These are phyloP conservation scores for Hypoxylon sp. DNA, from an alignment of 2,329 filamentous ascomycete genomes.

Conservation along the genomic window DNA sequence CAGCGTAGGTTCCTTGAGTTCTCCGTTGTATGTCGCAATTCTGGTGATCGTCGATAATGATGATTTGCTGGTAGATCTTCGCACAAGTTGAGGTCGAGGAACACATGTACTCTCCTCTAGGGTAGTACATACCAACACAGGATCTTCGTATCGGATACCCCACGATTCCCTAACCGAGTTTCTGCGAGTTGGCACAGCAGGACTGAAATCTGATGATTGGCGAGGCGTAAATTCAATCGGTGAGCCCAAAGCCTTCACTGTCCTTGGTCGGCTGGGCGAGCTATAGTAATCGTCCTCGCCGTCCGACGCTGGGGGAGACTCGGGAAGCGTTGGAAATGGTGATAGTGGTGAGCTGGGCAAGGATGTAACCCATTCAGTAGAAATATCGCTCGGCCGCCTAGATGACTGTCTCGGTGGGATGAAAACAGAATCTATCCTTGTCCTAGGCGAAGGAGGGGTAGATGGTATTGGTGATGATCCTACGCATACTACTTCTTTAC, in stretches of 20 bases:
- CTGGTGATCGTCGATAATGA: constrained; percentile 42
- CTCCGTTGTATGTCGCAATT: constrained; percentile 44
- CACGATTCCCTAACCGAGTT: constrained; percentile 40
- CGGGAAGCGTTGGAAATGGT: constrained; percentile 12
- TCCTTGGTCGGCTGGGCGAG: constrained; percentile 24
- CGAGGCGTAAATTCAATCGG: constrained; percentile 22
- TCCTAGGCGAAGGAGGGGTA: constrained; percentile 24
- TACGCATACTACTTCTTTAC: constrained; percentile 25
- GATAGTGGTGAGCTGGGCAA: constrained; percentile 27
- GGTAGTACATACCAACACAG: not conserved
- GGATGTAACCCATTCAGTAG: constrained; percentile 25
- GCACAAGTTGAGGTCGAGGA: constrained; percentile 32
- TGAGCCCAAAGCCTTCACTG: constrained; percentile 27
- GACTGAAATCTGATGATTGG: constrained; percentile 12
- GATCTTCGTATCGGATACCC: constrained; percentile 39
- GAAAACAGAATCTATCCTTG: constrained; percentile 1
- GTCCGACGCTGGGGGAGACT: constrained; percentile 38
- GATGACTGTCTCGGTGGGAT: constrained; percentile 5
- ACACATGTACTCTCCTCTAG: constrained; percentile 18
- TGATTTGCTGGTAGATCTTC: constrained; percentile 41
- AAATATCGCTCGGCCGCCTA: constrained; percentile 7
- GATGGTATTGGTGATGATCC: constrained; percentile 37
- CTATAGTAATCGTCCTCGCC: constrained; percentile 27
- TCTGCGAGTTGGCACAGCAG: constrained; percentile 1
- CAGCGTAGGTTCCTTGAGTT: constrained; percentile 60